Percentiles rank a stretch among this genome's conserved stretches.
phyloP scores from a whole-genome alignment of 1,284 basidiomycete species.

The Quambalaria eucalypti region DNA sequence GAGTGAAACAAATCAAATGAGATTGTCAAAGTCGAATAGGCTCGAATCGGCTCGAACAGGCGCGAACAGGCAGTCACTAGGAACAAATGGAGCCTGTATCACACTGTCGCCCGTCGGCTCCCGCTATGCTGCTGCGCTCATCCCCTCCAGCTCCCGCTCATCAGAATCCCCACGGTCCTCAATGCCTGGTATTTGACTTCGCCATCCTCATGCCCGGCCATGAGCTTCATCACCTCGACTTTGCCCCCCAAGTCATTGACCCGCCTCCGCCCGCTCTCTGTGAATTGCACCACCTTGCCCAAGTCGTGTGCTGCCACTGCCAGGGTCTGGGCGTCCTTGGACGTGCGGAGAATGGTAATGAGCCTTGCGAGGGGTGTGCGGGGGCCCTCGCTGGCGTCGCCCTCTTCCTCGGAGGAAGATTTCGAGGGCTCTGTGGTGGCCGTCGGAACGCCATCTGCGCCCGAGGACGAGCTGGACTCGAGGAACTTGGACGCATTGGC shows the following conservation, averaged over 20 bases:
- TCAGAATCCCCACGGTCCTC: neutral
- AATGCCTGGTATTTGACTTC: neutral
- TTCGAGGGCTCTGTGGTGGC: constrained; percentile 81
- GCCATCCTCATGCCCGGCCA: neutral
- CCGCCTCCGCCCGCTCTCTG: constrained; percentile 12
- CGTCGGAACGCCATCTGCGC: constrained; percentile 73
- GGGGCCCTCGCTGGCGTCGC: neutral
- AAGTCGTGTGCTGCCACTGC: constrained; percentile 41
- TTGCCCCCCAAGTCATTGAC: neutral
- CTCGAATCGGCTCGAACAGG: too few species aligned
- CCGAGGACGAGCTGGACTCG: constrained; percentile 55
- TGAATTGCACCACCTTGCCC: constrained; percentile 35
- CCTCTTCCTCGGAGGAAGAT: constrained; percentile 19
- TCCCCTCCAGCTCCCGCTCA: constrained; percentile 1
- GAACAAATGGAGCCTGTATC: too few species aligned
- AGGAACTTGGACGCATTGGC: constrained; percentile 77
- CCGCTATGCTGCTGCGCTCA: too few species aligned
- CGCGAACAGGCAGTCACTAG: too few species aligned
- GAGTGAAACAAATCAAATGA: too few species aligned
- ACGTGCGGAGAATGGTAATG: neutral
- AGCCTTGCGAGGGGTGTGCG: neutral
- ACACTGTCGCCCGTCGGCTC: too few species aligned
- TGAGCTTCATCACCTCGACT: neutral
- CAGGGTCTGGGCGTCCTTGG: constrained; percentile 22
- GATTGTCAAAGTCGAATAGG: too few species aligned